These are phyloP conservation scores for Sphagnum tenellum DNA, from an alignment of 225 moss, liverwort and hornwort species.

Conservation along the genomic window DNA sequence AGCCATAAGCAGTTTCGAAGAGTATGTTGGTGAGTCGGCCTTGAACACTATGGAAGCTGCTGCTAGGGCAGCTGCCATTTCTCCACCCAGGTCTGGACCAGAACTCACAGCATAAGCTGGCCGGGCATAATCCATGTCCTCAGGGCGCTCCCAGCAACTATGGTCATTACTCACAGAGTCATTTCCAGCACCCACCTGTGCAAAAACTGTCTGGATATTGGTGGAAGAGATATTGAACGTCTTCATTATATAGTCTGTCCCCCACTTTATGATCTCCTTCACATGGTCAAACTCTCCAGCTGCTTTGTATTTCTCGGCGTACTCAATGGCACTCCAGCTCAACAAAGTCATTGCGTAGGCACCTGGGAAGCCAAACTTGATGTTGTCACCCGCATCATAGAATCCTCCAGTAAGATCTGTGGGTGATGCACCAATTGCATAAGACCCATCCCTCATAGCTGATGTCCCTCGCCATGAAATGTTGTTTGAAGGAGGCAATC, in stretches of 20 bases:
- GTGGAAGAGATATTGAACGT: constrained; percentile 52
- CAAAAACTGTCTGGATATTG: constrained; percentile 34
- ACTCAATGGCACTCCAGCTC: constrained; percentile 87
- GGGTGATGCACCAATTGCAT: constrained; percentile 14
- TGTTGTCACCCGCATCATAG: constrained; percentile 87
- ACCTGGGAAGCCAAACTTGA: constrained; percentile 82
- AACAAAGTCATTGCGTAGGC: constrained; percentile 76
- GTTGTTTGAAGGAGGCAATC: constrained; percentile 48
- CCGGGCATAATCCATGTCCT: constrained; percentile 59
- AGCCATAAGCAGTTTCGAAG: constrained; percentile 42
- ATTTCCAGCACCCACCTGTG: constrained; percentile 75
- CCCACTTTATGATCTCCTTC: constrained; percentile 80
- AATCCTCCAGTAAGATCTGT: constrained; percentile 66
- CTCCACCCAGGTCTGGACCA: constrained; percentile 61
- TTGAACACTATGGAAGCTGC: constrained; percentile 83
- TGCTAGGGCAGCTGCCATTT: constrained; percentile 89
- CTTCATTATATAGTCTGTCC: constrained; percentile 72
- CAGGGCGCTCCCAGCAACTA: constrained; percentile 77
- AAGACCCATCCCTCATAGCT: constrained; percentile 50
- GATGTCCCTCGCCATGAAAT: constrained; percentile 73
- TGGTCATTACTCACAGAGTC: constrained; percentile 45
- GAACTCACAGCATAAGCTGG: constrained; percentile 31
- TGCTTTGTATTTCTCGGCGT: constrained; percentile 58
- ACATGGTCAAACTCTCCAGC: constrained; percentile 52
- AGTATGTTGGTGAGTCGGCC: constrained; percentile 34